Evolutionary conservation across 331 rosid species (phyloP).

Genomic region (Pyrus hybrid): DNA sequence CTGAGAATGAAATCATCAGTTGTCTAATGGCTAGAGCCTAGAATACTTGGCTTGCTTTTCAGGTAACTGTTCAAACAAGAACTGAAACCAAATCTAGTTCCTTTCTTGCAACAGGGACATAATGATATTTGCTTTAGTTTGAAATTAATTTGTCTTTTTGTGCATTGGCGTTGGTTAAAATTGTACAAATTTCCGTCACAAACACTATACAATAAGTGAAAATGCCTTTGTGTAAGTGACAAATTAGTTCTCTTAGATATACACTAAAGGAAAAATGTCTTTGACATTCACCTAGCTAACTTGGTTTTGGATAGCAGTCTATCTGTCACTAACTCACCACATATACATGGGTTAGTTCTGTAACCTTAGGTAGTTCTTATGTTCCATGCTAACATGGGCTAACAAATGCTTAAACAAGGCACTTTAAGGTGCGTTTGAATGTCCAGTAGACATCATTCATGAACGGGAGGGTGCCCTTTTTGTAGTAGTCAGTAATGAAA

Average conservation of each 20-base stretch:
- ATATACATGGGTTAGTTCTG: not conserved
- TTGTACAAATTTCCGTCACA: not conserved
- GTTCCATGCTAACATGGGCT: not conserved
- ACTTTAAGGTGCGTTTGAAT: not conserved
- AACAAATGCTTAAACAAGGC: not conserved
- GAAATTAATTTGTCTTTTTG: not conserved
- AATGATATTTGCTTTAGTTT: not conserved
- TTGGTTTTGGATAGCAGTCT: not conserved
- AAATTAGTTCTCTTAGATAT: not conserved
- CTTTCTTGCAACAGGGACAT: not conserved
- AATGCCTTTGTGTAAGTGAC: not conserved
- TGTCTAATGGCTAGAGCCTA: not conserved
- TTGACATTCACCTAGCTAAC: not conserved
- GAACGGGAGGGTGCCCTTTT: not conserved
- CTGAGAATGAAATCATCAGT: conserved; percentile 6
- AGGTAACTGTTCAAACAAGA: conserved; percentile 1
- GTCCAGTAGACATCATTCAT: not conserved
- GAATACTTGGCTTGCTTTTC: conserved; percentile 8
- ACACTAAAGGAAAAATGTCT: too few species aligned
- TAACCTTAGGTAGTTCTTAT: not conserved
- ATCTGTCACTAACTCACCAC: not conserved
- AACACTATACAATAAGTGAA: not conserved
- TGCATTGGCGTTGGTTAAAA: not conserved
- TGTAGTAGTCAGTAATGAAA: not conserved
- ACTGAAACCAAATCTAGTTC: not conserved